Percentiles rank a stretch among this genome's conserved stretches.
phyloP scores from a whole-genome alignment of 192 early-diverging fungal genomes.

The Gigaspora rosea region DNA sequence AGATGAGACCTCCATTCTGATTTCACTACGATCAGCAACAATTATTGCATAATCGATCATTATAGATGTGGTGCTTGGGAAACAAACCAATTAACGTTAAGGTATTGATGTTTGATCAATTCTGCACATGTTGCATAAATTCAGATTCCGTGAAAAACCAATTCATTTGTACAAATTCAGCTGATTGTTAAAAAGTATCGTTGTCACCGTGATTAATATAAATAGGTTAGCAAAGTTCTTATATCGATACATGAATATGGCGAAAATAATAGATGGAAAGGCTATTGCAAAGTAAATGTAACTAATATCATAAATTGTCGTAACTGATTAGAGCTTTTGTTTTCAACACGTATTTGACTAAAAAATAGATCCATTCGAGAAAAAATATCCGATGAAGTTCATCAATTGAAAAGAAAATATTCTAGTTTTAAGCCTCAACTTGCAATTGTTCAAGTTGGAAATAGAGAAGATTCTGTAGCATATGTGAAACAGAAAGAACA shows the following conservation, averaged over 20 bases:
- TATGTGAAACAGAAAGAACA: slow-evolving; percentile 94
- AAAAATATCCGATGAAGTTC: slow-evolving; percentile 69
- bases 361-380: slow-evolving; percentile 65
- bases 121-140: too few species aligned
- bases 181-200: too few species aligned
- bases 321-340: neutral
- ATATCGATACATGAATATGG: slow-evolving; percentile 15
- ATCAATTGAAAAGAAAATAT: slow-evolving; percentile 58
- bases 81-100: too few species aligned
- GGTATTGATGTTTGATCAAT: too few species aligned
- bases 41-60: too few species aligned
- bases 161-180: too few species aligned
- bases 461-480: slow-evolving; percentile 88
- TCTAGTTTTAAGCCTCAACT: slow-evolving; percentile 81
- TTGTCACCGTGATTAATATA: too few species aligned
- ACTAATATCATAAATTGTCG: neutral
- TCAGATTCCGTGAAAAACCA: too few species aligned
- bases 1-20: too few species aligned
- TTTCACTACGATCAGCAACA: too few species aligned
- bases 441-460: slow-evolving; percentile 90
- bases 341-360: neutral
- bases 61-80: too few species aligned
- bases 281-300: slow-evolving; percentile 68
- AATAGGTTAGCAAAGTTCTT: too few species aligned
- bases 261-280: slow-evolving; percentile 78